Evolutionary conservation across 2,329 filamentous ascomycete genomes (phyloP).

Genomic region (Fusarium circinatum): DNA sequence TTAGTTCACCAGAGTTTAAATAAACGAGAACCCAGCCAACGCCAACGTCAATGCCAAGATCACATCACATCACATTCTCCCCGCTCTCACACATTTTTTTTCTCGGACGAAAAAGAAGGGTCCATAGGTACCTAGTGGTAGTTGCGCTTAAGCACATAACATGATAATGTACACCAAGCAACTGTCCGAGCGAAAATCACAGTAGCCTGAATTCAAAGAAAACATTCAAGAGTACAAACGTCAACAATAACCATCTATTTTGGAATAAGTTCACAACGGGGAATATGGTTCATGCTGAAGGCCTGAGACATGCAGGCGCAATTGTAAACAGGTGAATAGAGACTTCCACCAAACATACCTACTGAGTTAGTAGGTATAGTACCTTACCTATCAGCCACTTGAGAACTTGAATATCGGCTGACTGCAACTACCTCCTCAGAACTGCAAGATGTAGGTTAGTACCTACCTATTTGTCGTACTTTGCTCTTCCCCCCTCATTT

Average conservation of each 20-base stretch:
- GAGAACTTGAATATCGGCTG: constrained; percentile 13
- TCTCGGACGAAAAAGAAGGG: background rate
- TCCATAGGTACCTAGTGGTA: background rate
- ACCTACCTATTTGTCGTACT: background rate
- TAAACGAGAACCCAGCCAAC: background rate
- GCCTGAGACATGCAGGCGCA: background rate
- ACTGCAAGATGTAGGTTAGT: background rate
- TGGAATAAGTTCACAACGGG: background rate
- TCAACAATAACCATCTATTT: background rate
- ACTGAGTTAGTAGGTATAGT: too few relatives aligned
- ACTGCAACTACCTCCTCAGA: constrained; percentile 1
- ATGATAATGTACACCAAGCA: background rate
- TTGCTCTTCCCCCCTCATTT: background rate
- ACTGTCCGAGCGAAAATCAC: background rate
- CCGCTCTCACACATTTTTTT: background rate
- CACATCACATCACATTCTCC: background rate
- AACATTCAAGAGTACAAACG: background rate
- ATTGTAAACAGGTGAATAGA: background rate
- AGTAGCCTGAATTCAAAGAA: background rate
- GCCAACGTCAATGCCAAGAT: background rate
- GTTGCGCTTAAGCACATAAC: background rate
- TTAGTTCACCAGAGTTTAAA: background rate
- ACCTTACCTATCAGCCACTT: background rate
- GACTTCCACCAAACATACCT: background rate
- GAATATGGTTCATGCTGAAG: background rate